Percentiles rank a stretch among this genome's conserved stretches.
phyloP scores from a whole-genome alignment of 345 rosid genomes.

The Toxicodendron radicans region DNA sequence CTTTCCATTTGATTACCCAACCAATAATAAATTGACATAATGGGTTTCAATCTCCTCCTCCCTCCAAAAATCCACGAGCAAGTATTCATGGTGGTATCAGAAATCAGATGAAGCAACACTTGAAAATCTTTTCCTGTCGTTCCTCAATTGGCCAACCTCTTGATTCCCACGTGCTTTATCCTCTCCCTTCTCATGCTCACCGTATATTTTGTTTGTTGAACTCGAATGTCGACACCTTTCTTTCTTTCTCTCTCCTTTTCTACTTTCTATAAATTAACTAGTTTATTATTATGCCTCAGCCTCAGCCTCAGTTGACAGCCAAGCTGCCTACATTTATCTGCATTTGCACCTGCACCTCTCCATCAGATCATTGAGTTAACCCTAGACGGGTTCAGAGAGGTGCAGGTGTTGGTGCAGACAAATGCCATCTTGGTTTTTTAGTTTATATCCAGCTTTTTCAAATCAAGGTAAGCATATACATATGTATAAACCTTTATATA shows the following conservation, averaged over 20 bases:
- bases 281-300: no score
- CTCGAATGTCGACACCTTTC: no score
- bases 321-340: slow-evolving; percentile 38
- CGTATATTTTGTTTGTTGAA: not conserved
- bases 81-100: no score
- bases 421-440: slow-evolving; percentile 26
- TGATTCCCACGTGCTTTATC: slow-evolving; percentile 24
- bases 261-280: no score
- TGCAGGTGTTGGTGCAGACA: slow-evolving; percentile 36
- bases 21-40: no score
- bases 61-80: no score
- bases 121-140: slow-evolving; percentile 8
- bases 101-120: not conserved
- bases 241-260: not conserved
- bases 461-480: no score
- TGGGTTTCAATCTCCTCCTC: no score
- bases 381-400: slow-evolving; percentile 10
- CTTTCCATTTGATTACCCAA: not conserved
- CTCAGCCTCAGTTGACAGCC: not conserved
- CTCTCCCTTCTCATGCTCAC: slow-evolving; percentile 24
- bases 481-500: no score
- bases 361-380: not conserved
- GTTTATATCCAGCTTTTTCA: no score
- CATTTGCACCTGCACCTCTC: slow-evolving; percentile 58
- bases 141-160: slow-evolving; percentile 10